Percentiles rank a stretch among this genome's conserved stretches.
These are phyloP conservation scores for Trichosanthes truncata DNA, from an alignment of 306 rosid species.

Conservation along the genomic window DNA sequence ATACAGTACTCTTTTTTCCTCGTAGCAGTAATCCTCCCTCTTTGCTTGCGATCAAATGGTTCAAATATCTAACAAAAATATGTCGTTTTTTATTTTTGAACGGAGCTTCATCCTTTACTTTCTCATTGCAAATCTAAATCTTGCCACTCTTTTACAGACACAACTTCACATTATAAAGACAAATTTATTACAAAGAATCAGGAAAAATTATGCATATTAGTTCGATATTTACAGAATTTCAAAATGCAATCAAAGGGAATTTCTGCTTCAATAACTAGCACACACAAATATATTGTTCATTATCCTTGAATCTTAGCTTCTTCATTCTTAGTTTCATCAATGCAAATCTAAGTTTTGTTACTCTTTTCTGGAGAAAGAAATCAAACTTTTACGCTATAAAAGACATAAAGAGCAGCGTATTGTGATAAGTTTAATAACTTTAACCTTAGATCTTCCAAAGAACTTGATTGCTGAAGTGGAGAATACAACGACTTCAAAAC, in stretches of 20 bases:
- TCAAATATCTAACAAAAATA: neutral
- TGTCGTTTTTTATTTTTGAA: neutral
- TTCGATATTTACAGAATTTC: neutral
- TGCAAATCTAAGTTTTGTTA: neutral
- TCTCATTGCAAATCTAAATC: neutral
- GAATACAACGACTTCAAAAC: constrained; percentile 91
- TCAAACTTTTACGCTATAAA: neutral
- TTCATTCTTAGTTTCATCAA: neutral
- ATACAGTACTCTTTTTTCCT: neutral
- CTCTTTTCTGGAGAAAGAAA: neutral
- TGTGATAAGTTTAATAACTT: constrained; percentile 2
- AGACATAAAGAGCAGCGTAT: neutral
- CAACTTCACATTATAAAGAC: neutral
- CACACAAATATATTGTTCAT: neutral
- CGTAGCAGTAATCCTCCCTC: neutral
- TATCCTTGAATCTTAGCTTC: neutral
- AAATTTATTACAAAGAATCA: neutral
- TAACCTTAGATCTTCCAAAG: constrained; percentile 95
- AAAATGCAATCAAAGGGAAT: neutral
- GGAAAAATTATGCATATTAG: neutral
- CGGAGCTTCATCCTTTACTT: neutral
- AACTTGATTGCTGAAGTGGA: constrained; percentile 92
- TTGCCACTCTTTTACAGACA: neutral
- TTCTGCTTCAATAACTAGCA: neutral
- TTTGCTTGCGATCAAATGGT: neutral